These are phyloP conservation scores for Brettanomyces anomalus DNA, from an alignment of 805 yeast species.

Conservation along the genomic window DNA sequence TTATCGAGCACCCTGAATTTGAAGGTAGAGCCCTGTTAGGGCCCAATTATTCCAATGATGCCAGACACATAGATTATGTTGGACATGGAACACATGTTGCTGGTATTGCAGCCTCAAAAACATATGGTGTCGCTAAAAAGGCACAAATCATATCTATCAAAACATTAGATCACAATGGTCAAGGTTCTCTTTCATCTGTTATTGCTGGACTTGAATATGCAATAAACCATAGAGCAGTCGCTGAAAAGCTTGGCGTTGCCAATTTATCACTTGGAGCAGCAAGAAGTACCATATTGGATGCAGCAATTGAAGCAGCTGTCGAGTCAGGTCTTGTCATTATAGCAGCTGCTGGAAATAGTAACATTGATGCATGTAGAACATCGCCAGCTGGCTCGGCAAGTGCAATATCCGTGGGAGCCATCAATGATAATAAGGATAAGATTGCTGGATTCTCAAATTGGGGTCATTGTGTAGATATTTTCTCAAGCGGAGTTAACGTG, in stretches of 20 bases:
- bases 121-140: constrained; percentile 77
- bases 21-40: constrained; percentile 55
- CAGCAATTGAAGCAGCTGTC: constrained; percentile 68
- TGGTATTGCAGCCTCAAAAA: constrained; percentile 71
- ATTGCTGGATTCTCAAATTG: constrained; percentile 81
- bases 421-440: constrained; percentile 62
- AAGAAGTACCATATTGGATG: constrained; percentile 55
- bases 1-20: constrained; percentile 49
- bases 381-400: constrained; percentile 75
- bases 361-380: constrained; percentile 68
- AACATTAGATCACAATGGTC: constrained; percentile 58
- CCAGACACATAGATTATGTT: constrained; percentile 52
- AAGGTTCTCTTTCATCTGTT: constrained; percentile 60
- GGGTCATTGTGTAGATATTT: constrained; percentile 86
- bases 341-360: constrained; percentile 84
- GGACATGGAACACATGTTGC: constrained; percentile 97
- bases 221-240: constrained; percentile 42
- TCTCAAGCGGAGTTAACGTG: constrained; percentile 73
- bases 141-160: constrained; percentile 63
- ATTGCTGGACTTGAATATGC: constrained; percentile 61
- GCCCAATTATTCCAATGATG: constrained; percentile 52
- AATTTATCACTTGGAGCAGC: constrained; percentile 77
- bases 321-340: constrained; percentile 64
- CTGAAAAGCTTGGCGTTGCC: constrained; percentile 47
- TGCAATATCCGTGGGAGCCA: constrained; percentile 82